Conservation (phyloP, 257 asterid species). For the Gentiana straminea region DNA sequence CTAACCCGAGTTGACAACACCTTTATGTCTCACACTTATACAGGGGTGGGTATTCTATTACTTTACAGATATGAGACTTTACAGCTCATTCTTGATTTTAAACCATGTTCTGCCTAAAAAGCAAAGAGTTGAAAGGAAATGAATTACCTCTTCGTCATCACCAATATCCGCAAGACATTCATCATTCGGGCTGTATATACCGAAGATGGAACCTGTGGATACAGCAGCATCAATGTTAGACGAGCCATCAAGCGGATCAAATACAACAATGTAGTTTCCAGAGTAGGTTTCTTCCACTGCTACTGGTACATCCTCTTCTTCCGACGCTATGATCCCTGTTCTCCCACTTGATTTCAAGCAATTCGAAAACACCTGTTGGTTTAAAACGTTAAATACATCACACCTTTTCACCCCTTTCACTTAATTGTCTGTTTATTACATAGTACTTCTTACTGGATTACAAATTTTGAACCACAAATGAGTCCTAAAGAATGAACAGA, state of each 20-base stretch:
- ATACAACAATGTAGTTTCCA: conserved; percentile 91
- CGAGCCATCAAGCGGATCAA: conserved; percentile 95
- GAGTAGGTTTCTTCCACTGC: conserved; percentile 97
- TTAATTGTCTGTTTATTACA: too few species aligned
- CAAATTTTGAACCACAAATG: too few species aligned
- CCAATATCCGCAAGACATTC: conserved; percentile 66
- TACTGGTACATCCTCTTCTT: conserved; percentile 97
- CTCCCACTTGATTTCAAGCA: conserved; percentile 91
- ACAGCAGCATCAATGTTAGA: conserved; percentile 93
- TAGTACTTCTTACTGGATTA: too few species aligned
- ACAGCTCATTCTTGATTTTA: too few species aligned
- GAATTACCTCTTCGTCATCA: conserved; percentile 29
- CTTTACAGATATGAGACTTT: too few species aligned
- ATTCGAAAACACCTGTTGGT: conserved; percentile 59
- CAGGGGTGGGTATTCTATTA: too few species aligned
- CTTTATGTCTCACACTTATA: too few species aligned
- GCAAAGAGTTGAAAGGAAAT: not conserved
- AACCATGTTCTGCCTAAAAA: not conserved
- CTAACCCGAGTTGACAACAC: too few species aligned
- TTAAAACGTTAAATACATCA: too few species aligned
- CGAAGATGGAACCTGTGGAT: conserved; percentile 91
- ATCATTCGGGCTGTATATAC: conserved; percentile 80
- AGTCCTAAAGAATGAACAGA: too few species aligned
- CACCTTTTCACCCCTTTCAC: too few species aligned
- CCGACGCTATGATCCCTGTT: conserved; percentile 96